These are phyloP conservation scores for Microbotryum intermedium DNA, from an alignment of 1,284 basidiomycete species.

Conservation along the genomic window DNA sequence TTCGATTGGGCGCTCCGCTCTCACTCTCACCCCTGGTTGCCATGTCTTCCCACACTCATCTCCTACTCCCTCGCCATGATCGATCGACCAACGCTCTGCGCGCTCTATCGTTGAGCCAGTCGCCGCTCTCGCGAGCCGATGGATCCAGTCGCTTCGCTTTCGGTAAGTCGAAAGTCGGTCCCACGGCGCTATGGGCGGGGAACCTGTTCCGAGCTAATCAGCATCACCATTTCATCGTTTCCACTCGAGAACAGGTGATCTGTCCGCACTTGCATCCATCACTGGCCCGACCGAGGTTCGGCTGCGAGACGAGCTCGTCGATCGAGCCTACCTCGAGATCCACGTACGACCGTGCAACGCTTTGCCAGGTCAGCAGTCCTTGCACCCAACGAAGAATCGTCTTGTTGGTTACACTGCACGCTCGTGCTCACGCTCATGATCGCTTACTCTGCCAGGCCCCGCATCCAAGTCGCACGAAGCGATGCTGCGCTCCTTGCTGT, in stretches of 20 bases:
- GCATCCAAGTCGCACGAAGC: constrained; percentile 39
- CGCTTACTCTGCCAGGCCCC: constrained; percentile 35
- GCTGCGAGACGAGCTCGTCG: constrained; percentile 46
- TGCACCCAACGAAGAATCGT: constrained; percentile 14
- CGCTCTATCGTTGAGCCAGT: no score
- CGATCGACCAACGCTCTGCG: no score
- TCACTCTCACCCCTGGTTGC: no score
- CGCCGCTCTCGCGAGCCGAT: no score
- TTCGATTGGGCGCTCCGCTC: no score
- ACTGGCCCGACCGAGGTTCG: constrained; percentile 48
- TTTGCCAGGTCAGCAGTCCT: constrained; percentile 38
- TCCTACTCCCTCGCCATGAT: no score
- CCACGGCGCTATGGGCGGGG: no score
- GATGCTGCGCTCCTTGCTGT: constrained; percentile 36
- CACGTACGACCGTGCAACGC: constrained; percentile 45
- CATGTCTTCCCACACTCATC: no score
- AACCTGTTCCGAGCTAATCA: no score
- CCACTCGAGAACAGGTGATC: constrained; percentile 32
- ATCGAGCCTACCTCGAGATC: constrained; percentile 47
- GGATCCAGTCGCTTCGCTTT: no score
- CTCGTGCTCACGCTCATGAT: background rate
- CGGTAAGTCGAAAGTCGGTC: no score
- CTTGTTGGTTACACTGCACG: constrained; percentile 12
- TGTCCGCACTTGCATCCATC: constrained; percentile 39
- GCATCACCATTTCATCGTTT: background rate